Conservation (phyloP, 1,284 basidiomycete genomes). For the Ustilago trichophora region DNA sequence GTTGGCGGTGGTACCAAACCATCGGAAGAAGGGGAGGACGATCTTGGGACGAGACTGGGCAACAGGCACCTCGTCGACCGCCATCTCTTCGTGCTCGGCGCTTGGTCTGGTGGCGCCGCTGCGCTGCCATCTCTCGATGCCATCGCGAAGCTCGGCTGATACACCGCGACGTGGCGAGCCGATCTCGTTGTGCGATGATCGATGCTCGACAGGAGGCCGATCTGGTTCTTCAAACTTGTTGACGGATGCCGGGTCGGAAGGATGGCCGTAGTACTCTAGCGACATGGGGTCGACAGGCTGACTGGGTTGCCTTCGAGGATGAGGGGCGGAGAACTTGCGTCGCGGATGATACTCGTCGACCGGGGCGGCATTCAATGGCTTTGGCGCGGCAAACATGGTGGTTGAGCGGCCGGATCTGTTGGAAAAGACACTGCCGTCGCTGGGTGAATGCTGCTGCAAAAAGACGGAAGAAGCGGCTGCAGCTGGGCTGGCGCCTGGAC, state of each 20-base stretch:
- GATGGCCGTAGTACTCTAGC: conserved; percentile 45
- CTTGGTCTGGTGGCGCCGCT: conserved; percentile 17
- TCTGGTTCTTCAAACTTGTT: conserved; percentile 18
- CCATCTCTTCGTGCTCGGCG: conserved; percentile 15
- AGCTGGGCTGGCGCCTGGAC: conserved; percentile 3
- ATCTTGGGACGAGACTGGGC: conserved; percentile 45
- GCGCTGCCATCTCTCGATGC: conserved; percentile 46
- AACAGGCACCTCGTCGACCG: conserved; percentile 6
- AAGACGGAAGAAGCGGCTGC: conserved; percentile 24
- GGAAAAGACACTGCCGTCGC: conserved; percentile 28
- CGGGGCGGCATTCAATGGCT: conserved; percentile 8
- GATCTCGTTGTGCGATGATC: background rate
- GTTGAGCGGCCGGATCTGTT: conserved; percentile 23
- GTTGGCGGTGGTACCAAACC: conserved; percentile 61
- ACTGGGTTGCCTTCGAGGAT: conserved; percentile 6
- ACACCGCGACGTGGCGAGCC: conserved; percentile 11
- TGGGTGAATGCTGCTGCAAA: conserved; percentile 41
- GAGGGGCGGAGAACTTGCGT: conserved; percentile 18
- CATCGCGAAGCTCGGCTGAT: conserved; percentile 45
- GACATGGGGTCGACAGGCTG: conserved; percentile 43
- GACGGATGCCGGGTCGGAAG: conserved; percentile 13
- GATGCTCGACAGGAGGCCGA: conserved; percentile 5
- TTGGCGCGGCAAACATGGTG: conserved; percentile 26
- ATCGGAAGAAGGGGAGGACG: conserved; percentile 58
- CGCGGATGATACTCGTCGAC: conserved; percentile 10